Base-by-base conservation (phyloP, 805 yeast genomes). In the Cyberlindnera xylosilytica region DNA sequence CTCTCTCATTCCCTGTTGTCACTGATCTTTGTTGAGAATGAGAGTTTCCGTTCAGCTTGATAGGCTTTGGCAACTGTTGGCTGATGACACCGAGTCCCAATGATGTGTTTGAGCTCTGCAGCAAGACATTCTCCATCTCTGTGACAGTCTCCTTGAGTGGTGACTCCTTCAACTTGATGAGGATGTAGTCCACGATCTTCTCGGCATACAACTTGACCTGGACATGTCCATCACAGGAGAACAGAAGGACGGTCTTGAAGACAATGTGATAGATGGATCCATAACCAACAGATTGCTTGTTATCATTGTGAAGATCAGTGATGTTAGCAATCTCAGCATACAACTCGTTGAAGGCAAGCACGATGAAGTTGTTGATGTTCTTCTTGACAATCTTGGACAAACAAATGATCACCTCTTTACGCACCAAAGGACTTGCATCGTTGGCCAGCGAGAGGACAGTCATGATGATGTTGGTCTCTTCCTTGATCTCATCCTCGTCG, bases 351-450 rank as follows among this genome's bases (percentile, higher is more conserved):
- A 83, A 89, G 0, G 97, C 96, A 45, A 90, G 83, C 2, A 91
- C 93, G 41, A 89, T 61, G 56, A 91, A 90, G 56, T 87, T 85
- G 44, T 79, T 77, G 19, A 75, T 65, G 61, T 89, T 83, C 32
- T 80, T 79, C 44, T 74, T 64, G 11, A 89, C 84, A 58, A 87
- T 80, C 35, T 81, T 76, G 29, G 93, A 84, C 41, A 89, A 74
- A 55, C 86, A 86, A 20, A 82, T 80, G 6, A 86, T 78, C 9
- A 87, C 76, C 59, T 93, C 98, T 49, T 88, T 80, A 44, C 99
- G 68, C 1, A 93, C 97, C 51, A 91, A 65, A 0, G 96, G 79
- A 0, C 96, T 86, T 0, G 96, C 98, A 64, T 93, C 98, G 35
- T 85, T 83, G 3, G 88, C 73, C 23, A 87, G 64, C 12, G 78